Percentiles rank a stretch among this genome's conserved stretches.
phyloP scores from a whole-genome alignment of 1,284 basidiomycete genomes.

The Singerocomus inundabilis region DNA sequence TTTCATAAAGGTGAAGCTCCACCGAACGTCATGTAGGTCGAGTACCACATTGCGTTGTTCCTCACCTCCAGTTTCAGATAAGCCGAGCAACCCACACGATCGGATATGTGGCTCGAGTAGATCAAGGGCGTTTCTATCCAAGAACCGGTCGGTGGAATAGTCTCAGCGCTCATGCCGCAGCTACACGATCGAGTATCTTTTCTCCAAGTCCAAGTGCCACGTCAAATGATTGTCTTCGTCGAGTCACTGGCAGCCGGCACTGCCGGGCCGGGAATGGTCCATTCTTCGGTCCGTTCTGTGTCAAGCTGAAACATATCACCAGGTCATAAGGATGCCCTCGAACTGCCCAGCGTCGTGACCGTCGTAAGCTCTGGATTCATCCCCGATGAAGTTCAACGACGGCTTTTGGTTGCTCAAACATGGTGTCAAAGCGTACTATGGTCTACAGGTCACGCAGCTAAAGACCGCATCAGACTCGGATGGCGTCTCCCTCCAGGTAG shows the following conservation, averaged over 20 bases:
- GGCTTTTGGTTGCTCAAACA: conserved; percentile 69
- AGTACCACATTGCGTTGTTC: not conserved
- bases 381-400: conserved; percentile 52
- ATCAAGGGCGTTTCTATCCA: conserved; percentile 66
- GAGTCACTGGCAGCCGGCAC: not conserved
- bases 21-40: not conserved
- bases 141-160: conserved; percentile 23
- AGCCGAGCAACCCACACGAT: conserved; percentile 47
- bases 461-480: conserved; percentile 42
- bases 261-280: conserved; percentile 7
- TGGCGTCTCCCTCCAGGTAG: conserved; percentile 58
- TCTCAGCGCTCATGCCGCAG: conserved; percentile 9
- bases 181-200: not conserved
- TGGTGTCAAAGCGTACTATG: conserved; percentile 60
- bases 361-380: not conserved
- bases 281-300: not conserved
- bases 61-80: conserved; percentile 70
- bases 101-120: conserved; percentile 54
- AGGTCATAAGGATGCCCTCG: not conserved
- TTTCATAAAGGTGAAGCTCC: not conserved
- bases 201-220: too few species aligned
- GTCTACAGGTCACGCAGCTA: conserved; percentile 51
- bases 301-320: too few species aligned
- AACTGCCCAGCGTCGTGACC: not conserved
- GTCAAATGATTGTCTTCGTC: too few species aligned